Conservation (phyloP, 1,284 basidiomycete genomes). For the Cryptococcus sp. region DNA sequence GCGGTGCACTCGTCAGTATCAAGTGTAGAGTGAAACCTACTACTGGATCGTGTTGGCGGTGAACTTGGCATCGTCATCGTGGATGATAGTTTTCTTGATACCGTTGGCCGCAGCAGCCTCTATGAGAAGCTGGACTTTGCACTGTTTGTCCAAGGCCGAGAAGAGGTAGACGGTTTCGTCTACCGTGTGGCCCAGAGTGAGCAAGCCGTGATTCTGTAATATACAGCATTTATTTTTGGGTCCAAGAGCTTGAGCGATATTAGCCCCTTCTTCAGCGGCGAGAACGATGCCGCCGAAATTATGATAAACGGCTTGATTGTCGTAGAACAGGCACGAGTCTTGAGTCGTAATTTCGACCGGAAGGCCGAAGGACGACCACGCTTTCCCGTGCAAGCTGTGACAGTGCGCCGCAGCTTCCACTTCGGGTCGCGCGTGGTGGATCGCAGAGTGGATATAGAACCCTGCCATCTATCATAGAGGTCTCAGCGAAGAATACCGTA, state of each 20-base stretch:
- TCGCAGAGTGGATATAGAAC: conserved; percentile 61
- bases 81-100: conserved; percentile 40
- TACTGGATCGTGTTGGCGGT: conserved; percentile 48
- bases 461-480: conserved; percentile 56
- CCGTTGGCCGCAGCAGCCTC: conserved; percentile 49
- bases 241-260: conserved; percentile 64
- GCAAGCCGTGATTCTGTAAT: conserved; percentile 63
- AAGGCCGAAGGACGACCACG: conserved; percentile 33
- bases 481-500: not conserved
- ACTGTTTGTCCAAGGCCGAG: conserved; percentile 46
- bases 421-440: conserved; percentile 65
- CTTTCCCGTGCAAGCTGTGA: conserved; percentile 56
- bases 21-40: conserved; percentile 10
- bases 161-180: conserved; percentile 49
- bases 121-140: conserved; percentile 47
- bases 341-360: conserved; percentile 48
- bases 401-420: conserved; percentile 66
- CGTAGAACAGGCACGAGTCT: conserved; percentile 38
- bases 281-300: conserved; percentile 66
- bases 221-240: conserved; percentile 49
- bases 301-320: conserved; percentile 34
- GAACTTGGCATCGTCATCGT: conserved; percentile 46
- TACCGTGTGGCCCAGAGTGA: conserved; percentile 55
- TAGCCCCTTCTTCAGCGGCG: conserved; percentile 61
- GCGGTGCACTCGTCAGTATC: too few species aligned